These are phyloP conservation scores for Fraxinus platypoda DNA, from an alignment of 305 asterid genomes.

Conservation along the genomic window DNA sequence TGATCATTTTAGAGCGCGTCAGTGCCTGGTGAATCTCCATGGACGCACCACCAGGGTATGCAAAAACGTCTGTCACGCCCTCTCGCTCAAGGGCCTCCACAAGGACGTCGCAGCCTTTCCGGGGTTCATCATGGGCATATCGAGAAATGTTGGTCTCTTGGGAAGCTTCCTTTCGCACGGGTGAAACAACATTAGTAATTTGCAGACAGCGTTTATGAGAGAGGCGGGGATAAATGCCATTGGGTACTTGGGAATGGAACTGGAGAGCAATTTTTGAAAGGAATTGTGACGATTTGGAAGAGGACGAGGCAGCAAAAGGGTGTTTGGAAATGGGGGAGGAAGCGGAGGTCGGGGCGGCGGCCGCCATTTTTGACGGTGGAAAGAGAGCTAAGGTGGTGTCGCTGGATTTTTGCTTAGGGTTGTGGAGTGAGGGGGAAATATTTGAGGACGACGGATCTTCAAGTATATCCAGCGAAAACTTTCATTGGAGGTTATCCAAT, in stretches of 20 bases:
- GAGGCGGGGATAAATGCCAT: not conserved
- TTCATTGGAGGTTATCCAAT: not conserved
- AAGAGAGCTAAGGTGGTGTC: not conserved
- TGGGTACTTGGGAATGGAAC: not conserved
- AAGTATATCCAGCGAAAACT: not conserved
- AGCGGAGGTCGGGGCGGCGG: not conserved
- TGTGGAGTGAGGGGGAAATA: not conserved
- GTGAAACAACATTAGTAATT: not conserved
- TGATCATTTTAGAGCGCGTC: slow-evolving; percentile 36
- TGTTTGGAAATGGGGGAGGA: slow-evolving; percentile 4
- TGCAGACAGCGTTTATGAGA: not conserved
- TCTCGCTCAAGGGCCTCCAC: slow-evolving; percentile 50
- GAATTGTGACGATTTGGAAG: slow-evolving; percentile 7
- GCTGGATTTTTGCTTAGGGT: not conserved
- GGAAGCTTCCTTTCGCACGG: not conserved
- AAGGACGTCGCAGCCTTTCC: slow-evolving; percentile 46
- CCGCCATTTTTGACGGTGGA: slow-evolving; percentile 11
- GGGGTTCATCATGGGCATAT: slow-evolving; percentile 29
- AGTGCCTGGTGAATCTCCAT: slow-evolving; percentile 56
- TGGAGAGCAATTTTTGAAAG: not conserved
- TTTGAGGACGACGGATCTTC: not conserved
- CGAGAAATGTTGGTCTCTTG: slow-evolving; percentile 14
- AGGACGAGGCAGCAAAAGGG: not conserved
- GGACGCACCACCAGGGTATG: slow-evolving; percentile 51
- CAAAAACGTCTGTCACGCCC: slow-evolving; percentile 49